Percentiles rank a stretch among this genome's conserved stretches.
phyloP scores from a whole-genome alignment of 2,329 filamentous ascomycete species.

The Microsporum ferrugineum region DNA sequence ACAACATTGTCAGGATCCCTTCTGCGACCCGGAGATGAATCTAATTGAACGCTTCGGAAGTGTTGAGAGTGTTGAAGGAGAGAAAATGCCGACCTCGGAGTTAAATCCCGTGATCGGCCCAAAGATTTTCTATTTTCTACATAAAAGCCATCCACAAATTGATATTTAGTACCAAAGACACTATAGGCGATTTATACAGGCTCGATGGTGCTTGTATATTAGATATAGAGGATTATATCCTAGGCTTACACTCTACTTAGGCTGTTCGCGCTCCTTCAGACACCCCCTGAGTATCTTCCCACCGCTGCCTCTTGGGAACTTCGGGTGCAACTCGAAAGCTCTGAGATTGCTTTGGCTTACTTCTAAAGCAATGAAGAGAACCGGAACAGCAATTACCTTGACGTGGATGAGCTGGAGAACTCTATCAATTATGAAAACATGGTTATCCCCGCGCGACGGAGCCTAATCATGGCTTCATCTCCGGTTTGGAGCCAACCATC shows the following conservation, averaged over 20 bases:
- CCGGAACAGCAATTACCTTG: conserved; percentile 9
- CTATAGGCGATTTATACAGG: background rate
- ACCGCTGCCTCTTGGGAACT: conserved; percentile 37
- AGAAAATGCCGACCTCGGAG: background rate
- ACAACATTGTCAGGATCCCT: background rate
- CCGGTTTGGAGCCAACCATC: conserved; percentile 23
- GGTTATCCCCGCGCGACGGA: conserved; percentile 13
- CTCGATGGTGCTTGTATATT: background rate
- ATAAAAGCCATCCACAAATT: too few species aligned
- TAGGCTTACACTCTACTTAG: background rate
- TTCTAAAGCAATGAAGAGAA: conserved; percentile 8
- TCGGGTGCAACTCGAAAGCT: conserved; percentile 40
- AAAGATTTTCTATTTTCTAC: background rate
- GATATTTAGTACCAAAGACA: too few species aligned
- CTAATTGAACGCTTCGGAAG: background rate
- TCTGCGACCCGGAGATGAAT: background rate
- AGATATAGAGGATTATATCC: background rate
- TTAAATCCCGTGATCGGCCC: conserved; percentile 1
- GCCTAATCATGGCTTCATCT: conserved; percentile 14
- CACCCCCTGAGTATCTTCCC: conserved; percentile 39
- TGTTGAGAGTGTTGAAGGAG: background rate
- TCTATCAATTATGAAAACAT: conserved; percentile 35
- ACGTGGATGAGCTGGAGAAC: conserved; percentile 25
- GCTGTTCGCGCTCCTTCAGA: conserved; percentile 28
- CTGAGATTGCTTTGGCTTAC: conserved; percentile 1